These are phyloP conservation scores for Diaporthe sp. DNA, from an alignment of 2,329 filamentous ascomycete species.

Conservation along the genomic window DNA sequence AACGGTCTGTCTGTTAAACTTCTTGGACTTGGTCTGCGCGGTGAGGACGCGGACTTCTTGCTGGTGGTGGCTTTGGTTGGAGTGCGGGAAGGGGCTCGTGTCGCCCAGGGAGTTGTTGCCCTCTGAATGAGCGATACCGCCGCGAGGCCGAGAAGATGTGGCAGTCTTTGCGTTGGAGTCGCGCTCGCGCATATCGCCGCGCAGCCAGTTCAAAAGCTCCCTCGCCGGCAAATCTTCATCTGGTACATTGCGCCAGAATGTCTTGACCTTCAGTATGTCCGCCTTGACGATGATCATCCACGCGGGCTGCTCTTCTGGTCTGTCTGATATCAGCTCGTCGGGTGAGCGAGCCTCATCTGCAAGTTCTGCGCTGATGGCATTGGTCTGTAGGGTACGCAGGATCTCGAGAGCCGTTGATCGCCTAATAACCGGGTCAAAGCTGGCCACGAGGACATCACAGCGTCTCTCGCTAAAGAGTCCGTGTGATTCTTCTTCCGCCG, in stretches of 20 bases:
- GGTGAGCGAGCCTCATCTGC: conserved; percentile 81
- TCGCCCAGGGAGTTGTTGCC: conserved; percentile 21
- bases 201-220: conserved; percentile 83
- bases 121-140: conserved; percentile 13
- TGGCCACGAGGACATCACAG: conserved; percentile 91
- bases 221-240: conserved; percentile 80
- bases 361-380: conserved; percentile 89
- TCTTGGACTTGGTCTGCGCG: conserved; percentile 86
- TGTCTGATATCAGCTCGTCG: conserved; percentile 81
- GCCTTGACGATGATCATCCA: conserved; percentile 93
- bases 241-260: conserved; percentile 77
- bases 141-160: conserved; percentile 17
- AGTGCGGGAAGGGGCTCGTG: conserved; percentile 40
- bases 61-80: conserved; percentile 49
- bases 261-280: conserved; percentile 83
- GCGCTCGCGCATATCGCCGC: conserved; percentile 82
- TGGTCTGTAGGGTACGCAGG: conserved; percentile 81
- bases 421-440: conserved; percentile 82
- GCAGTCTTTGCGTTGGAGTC: conserved; percentile 64
- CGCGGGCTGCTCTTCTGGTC: conserved; percentile 80
- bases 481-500: conserved; percentile 68
- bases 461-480: conserved; percentile 71
- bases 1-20: conserved; percentile 87
- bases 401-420: conserved; percentile 82
- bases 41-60: conserved; percentile 88